A percentile compares a stretch with the other conserved stretches of the same genome.
phyloP scores from a whole-genome alignment of 495 filamentous ascomycete species.

The Tetracladium marchalianum region DNA sequence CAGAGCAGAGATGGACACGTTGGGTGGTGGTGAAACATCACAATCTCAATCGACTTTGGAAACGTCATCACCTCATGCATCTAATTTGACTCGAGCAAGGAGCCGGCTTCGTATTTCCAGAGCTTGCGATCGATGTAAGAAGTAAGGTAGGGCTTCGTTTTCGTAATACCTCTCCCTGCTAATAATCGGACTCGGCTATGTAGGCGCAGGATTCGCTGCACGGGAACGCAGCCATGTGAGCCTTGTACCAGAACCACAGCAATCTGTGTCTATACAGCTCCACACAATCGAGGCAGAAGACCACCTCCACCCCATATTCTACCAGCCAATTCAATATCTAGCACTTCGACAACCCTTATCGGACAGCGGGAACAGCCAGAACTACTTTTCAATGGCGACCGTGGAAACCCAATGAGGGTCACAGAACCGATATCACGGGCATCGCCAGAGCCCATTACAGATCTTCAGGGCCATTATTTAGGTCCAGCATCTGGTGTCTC shows the following conservation, averaged over 20 bases:
- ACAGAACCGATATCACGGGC: too few species aligned
- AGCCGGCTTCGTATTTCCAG: conserved; percentile 16
- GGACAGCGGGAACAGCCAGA: too few species aligned
- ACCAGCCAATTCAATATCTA: conserved; percentile 25
- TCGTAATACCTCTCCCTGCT: not conserved
- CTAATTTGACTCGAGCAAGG: too few species aligned
- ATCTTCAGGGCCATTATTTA: conserved; percentile 23
- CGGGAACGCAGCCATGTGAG: conserved; percentile 6
- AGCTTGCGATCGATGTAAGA: conserved; percentile 28
- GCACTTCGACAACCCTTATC: conserved; percentile 18
- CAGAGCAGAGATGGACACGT: too few species aligned
- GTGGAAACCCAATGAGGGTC: too few species aligned
- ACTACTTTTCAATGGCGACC: too few species aligned
- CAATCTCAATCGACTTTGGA: too few species aligned
- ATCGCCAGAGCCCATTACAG: conserved; percentile 22
- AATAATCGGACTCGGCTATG: not conserved
- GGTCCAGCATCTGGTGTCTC: conserved; percentile 3
- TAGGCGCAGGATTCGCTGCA: conserved; percentile 8
- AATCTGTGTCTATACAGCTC: conserved; percentile 6
- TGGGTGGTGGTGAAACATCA: too few species aligned
- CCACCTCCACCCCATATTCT: not conserved
- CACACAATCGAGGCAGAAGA: conserved; percentile 5
- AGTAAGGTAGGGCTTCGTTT: conserved; percentile 7
- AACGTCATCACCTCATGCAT: too few species aligned
- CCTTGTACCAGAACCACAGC: not conserved